Evolutionary conservation across 257 asterid species (phyloP), one percentile per base, ranked within the genome.

Genomic region (Salvia rosmarinus): DNA sequence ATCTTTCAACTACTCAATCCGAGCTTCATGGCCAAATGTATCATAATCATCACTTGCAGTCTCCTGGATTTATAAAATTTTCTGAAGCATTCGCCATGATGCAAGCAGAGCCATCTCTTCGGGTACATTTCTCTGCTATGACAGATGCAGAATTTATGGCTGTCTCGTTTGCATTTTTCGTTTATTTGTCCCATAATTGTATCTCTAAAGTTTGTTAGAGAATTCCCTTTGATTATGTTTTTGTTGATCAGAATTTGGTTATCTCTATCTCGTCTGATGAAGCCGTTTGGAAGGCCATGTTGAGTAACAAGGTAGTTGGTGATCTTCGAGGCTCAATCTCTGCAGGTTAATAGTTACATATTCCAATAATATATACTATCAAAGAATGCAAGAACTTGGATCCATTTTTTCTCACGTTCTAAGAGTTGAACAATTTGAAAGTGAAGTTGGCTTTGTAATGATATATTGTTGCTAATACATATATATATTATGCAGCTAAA

Each of bases 241-340:
- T 65, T 14, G 47, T 62, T 47, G 60, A 68, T 73, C 68, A 89
- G 96, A 73, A 79, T 37, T 74, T 80, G 90, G 87, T 89, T 3
- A 12, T 66, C 60, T 84, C 92, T 23, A 73, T 89, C 60, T 82
- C 92, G 34, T 40, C 83, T 58, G 96, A 89, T 43, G 71, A 75
- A 69, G 89, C 84, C 57, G 90, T 89, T 69, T 89, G 92, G 96
- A 82, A 85, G 28, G 90, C 96, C 56, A 79, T 86, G 72, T 73
- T 70, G 84, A 68, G 60, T 42, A 89, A 83, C 77, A 75, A 73
- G 68, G 85, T 84, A 2, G 83, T 86, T 79, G 85, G 75, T 77
- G 71, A 81, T 75, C 75, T 86, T 25, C 83, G 37, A 68, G 79
- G 74, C 82, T 73, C 82, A 0, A 5, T 82, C 56, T 28, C 79